Conservation (phyloP, 2,329 filamentous ascomycete genomes). For the Botrytis fragariae region DNA sequence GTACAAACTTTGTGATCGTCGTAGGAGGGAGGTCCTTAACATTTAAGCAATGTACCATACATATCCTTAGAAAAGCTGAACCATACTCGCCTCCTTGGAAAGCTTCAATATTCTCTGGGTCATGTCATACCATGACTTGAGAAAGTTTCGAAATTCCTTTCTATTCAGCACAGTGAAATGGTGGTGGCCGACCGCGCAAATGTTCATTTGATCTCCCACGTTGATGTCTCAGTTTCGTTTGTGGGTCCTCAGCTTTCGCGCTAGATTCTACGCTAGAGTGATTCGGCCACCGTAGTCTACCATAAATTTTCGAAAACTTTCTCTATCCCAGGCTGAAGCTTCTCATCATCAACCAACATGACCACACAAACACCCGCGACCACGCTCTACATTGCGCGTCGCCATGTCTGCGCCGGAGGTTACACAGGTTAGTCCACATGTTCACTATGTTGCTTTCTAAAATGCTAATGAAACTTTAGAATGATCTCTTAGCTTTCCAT, state of each 20-base stretch:
- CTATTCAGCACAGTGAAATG: not conserved
- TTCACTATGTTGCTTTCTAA: not conserved
- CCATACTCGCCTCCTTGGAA: not conserved
- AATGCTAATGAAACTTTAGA: slow-evolving; percentile 23
- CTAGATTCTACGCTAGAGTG: not conserved
- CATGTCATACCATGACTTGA: not conserved
- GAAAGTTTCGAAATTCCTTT: too few species aligned
- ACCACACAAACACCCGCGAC: not conserved
- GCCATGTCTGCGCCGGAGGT: slow-evolving; percentile 19
- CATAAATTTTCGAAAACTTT: slow-evolving; percentile 15
- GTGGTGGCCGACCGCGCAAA: not conserved
- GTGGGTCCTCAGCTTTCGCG: not conserved
- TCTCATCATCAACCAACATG: slow-evolving; percentile 7
- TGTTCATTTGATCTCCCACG: not conserved
- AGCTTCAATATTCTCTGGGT: not conserved
- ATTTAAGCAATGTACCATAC: not conserved
- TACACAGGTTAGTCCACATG: slow-evolving; percentile 3
- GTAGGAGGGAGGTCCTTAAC: not conserved
- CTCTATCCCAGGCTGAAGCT: not conserved
- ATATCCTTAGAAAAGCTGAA: not conserved
- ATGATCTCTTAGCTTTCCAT: slow-evolving; percentile 35
- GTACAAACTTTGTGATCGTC: not conserved
- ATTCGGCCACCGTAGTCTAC: slow-evolving; percentile 10
- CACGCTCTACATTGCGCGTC: slow-evolving; percentile 3
- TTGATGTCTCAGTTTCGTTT: not conserved